Conservation (phyloP, 352 stramenopile genomes). For the Globisporangium yorkense region DNA sequence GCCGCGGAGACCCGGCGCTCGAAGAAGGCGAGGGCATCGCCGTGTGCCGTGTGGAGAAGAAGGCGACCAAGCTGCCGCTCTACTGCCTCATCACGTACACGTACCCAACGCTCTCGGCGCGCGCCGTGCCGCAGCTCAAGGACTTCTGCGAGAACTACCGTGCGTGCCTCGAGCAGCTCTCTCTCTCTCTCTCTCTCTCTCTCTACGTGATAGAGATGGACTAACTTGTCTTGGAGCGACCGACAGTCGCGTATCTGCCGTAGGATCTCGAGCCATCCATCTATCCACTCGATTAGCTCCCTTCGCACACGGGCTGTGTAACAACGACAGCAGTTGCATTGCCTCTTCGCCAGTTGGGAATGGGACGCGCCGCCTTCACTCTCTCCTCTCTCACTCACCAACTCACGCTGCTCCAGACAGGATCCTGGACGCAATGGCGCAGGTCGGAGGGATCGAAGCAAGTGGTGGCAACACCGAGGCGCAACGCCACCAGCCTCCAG, state of each 20-base stretch:
- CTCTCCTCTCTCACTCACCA: too few species aligned
- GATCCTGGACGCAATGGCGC: too few species aligned
- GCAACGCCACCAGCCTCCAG: background rate
- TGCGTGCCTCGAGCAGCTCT: constrained; percentile 12
- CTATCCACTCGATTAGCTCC: too few species aligned
- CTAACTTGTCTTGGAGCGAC: background rate
- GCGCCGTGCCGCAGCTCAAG: constrained; percentile 69
- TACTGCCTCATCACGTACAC: constrained; percentile 80
- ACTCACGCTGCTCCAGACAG: too few species aligned
- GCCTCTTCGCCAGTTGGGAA: too few species aligned
- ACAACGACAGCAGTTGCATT: too few species aligned
- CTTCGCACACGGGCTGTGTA: too few species aligned
- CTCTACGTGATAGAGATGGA: background rate
- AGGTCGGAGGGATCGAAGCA: too few species aligned
- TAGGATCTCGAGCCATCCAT: background rate
- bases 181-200: background rate
- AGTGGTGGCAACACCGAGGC: too few species aligned
- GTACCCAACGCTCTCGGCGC: constrained; percentile 73
- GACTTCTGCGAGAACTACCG: constrained; percentile 63
- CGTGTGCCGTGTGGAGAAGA: constrained; percentile 54
- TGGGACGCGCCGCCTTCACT: too few species aligned
- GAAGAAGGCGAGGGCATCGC: constrained; percentile 72
- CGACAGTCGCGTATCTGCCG: constrained; percentile 7
- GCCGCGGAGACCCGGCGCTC: constrained; percentile 49
- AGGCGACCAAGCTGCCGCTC: constrained; percentile 28